Evolutionary conservation across 345 rosid genomes (phyloP).

Genomic region (Brassica cretica): DNA sequence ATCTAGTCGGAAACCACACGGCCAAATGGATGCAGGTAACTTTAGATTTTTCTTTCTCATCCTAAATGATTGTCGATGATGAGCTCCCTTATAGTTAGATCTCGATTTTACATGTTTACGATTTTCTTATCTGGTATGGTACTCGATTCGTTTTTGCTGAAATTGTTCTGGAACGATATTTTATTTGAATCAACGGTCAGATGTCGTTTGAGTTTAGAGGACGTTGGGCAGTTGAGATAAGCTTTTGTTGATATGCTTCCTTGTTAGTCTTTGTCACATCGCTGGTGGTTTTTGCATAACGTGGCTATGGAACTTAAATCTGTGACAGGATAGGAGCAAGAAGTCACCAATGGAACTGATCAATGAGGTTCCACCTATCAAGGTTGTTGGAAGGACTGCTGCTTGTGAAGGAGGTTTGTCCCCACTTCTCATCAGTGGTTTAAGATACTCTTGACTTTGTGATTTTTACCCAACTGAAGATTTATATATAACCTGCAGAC

Average conservation of each 20-base stretch:
- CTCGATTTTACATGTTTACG: conserved; percentile 9
- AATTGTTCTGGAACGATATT: too few relatives aligned
- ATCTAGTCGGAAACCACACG: conserved; percentile 59
- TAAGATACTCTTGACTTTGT: neutral
- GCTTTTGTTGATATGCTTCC: neutral
- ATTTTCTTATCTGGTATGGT: neutral
- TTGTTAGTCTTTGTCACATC: neutral
- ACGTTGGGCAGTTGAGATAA: neutral
- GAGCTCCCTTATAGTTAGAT: conserved; percentile 8
- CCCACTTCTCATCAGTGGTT: neutral
- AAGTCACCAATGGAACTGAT: conserved; percentile 99
- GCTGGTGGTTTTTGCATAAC: conserved; percentile 1
- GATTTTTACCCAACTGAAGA: neutral
- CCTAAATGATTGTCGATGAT: neutral
- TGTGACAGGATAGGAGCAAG: conserved; percentile 69
- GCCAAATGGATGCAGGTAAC: conserved; percentile 97
- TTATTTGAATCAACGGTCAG: neutral
- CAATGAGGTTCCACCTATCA: conserved; percentile 95
- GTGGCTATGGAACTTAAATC: neutral
- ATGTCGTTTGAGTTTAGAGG: neutral
- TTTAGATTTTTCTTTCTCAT: neutral
- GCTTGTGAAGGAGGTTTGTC: conserved; percentile 97
- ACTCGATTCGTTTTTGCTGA: neutral
- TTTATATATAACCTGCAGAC: conserved; percentile 46
- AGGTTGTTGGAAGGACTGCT: conserved; percentile 90